phyloP scores from a whole-genome alignment of 441 rosid species.

The Erodium moschatum region DNA sequence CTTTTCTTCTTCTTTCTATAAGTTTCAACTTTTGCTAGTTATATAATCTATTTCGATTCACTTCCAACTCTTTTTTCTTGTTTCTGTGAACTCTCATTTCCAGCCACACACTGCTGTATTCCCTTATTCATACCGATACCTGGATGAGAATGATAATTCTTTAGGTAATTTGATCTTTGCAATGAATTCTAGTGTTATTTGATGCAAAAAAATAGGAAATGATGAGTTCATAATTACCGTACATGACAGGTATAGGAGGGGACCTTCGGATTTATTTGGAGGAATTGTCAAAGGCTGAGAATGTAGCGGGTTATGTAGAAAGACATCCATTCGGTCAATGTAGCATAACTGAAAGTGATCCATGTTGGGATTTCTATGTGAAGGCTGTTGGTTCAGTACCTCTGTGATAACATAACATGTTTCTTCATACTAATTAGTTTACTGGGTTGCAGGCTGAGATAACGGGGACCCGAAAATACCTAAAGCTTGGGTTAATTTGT shows the following conservation, averaged over 20 bases:
- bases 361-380: constrained; percentile 52
- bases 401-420: not conserved
- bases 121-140: constrained; percentile 56
- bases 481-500: too few species aligned
- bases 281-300: constrained; percentile 40
- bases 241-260: constrained; percentile 48
- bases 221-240: constrained; percentile 3
- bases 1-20: constrained; percentile 1
- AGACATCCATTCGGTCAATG: constrained; percentile 63
- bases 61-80: not conserved
- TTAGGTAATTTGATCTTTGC: constrained; percentile 39
- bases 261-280: constrained; percentile 61
- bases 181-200: too few species aligned
- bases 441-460: too few species aligned
- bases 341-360: constrained; percentile 43
- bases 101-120: constrained; percentile 68
- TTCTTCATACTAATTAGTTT: not conserved
- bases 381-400: constrained; percentile 28
- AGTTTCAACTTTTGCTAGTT: not conserved
- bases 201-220: not conserved
- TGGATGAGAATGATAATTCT: constrained; percentile 36
- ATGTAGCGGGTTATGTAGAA: constrained; percentile 49
- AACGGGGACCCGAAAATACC: too few species aligned
- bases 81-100: constrained; percentile 15
- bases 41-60: too few species aligned